A percentile compares a stretch with the other conserved stretches of the same genome.
phyloP scores from a whole-genome alignment of 1,139 yeast genomes.

The Yarrowia galli region DNA sequence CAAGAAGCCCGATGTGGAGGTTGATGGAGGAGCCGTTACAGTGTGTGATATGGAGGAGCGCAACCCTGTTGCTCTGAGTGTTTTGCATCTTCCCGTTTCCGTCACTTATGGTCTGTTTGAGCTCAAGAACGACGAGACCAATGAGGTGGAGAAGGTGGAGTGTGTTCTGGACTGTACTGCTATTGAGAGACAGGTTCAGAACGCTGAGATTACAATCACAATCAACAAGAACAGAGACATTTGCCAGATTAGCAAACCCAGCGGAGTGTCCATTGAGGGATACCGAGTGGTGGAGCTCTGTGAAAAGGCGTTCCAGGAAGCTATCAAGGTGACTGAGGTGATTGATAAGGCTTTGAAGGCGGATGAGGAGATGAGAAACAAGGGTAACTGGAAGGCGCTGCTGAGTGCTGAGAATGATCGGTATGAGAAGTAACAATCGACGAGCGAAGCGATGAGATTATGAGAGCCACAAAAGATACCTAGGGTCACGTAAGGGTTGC shows the following conservation, averaged over 20 bases:
- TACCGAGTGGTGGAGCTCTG: slow-evolving; percentile 71
- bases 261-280: slow-evolving; percentile 88
- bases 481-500: too few relatives aligned
- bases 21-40: slow-evolving; percentile 72
- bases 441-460: neutral
- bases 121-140: slow-evolving; percentile 40
- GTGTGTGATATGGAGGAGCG: slow-evolving; percentile 80
- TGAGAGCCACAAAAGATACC: too few relatives aligned
- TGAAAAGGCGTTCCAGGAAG: slow-evolving; percentile 68
- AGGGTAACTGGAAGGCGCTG: slow-evolving; percentile 48
- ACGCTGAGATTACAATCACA: slow-evolving; percentile 83
- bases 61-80: slow-evolving; percentile 84
- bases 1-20: slow-evolving; percentile 81
- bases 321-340: slow-evolving; percentile 67
- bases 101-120: slow-evolving; percentile 88
- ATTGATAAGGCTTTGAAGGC: slow-evolving; percentile 64
- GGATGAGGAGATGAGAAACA: slow-evolving; percentile 57
- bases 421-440: slow-evolving; percentile 30
- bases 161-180: slow-evolving; percentile 77
- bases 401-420: slow-evolving; percentile 50
- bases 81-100: slow-evolving; percentile 89
- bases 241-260: slow-evolving; percentile 88
- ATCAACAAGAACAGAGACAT: slow-evolving; percentile 88
- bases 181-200: slow-evolving; percentile 77
- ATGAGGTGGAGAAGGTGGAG: slow-evolving; percentile 59